These are phyloP conservation scores for Psilocybe cyanescens DNA, from an alignment of 768 basidiomycete genomes.

Conservation along the genomic window DNA sequence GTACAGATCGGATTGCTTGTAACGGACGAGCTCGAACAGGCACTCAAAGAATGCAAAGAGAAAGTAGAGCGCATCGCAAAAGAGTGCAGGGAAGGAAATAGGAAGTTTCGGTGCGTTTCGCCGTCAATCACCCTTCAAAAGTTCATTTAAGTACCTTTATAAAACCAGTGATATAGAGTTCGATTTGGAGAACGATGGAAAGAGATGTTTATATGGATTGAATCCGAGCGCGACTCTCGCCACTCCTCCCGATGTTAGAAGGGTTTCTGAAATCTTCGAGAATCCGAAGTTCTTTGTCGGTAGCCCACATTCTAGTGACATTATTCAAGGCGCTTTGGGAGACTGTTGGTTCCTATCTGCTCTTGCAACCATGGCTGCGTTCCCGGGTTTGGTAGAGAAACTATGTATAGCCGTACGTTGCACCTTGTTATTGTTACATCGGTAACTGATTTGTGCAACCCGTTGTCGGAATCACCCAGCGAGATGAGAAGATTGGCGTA, in stretches of 20 bases:
- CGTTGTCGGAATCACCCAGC: constrained; percentile 20
- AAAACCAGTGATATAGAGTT: constrained; percentile 50
- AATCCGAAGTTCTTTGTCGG: constrained; percentile 48
- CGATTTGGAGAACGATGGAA: constrained; percentile 46
- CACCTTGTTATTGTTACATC: not conserved
- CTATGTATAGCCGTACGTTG: constrained; percentile 45
- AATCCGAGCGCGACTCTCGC: not conserved
- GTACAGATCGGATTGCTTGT: constrained; percentile 45
- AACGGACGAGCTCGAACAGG: constrained; percentile 49
- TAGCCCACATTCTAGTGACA: constrained; percentile 38
- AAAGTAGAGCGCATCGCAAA: constrained; percentile 46
- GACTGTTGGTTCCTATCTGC: constrained; percentile 62
- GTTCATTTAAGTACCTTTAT: not conserved
- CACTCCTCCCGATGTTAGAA: constrained; percentile 40
- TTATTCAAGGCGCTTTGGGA: constrained; percentile 51
- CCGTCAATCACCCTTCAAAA: not conserved
- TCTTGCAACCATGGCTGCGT: constrained; percentile 46
- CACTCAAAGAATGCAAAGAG: constrained; percentile 42
- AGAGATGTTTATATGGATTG: constrained; percentile 44
- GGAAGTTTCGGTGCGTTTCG: constrained; percentile 46
- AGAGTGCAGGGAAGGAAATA: constrained; percentile 45
- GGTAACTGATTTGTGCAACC: not conserved
- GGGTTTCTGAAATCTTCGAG: constrained; percentile 56
- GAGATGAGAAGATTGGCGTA: constrained; percentile 49
- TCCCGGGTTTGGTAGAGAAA: constrained; percentile 46